Evolutionary conservation across 108 stramenopile genomes (phyloP).

Genomic region (Nitzschia inconspicua): DNA sequence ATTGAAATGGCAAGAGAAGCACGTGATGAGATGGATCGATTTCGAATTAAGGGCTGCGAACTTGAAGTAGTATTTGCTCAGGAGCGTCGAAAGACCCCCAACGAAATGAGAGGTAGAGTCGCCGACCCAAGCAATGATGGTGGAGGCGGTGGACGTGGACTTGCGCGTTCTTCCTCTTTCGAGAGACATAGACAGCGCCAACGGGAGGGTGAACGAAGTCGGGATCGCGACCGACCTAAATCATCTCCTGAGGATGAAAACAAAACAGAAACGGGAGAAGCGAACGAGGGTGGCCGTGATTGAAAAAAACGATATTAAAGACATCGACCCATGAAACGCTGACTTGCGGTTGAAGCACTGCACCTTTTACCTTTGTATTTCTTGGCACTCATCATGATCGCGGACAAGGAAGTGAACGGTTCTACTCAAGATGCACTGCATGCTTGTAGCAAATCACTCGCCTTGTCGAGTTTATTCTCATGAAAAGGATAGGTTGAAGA

Average conservation of each 20-base stretch:
- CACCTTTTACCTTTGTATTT: too few relatives aligned
- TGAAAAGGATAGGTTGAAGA: too few relatives aligned
- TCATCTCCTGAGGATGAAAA: background rate
- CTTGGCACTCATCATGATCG: too few relatives aligned
- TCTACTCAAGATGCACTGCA: too few relatives aligned
- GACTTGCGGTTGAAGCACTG: too few relatives aligned
- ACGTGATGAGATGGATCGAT: conserved; percentile 86
- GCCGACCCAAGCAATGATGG: conserved; percentile 8
- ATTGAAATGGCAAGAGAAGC: conserved; percentile 65
- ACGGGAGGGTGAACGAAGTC: conserved; percentile 32
- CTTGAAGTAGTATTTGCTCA: conserved; percentile 89
- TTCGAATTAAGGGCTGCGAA: conserved; percentile 78
- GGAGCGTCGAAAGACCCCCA: conserved; percentile 85
- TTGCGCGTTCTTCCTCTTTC: conserved; percentile 67
- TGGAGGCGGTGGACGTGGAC: conserved; percentile 1
- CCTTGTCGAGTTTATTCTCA: too few relatives aligned
- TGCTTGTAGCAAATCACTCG: too few relatives aligned
- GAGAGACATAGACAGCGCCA: conserved; percentile 70
- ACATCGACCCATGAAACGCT: too few relatives aligned
- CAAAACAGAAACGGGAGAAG: background rate
- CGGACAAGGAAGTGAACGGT: too few relatives aligned
- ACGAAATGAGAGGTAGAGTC: conserved; percentile 74
- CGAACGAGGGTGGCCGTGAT: background rate
- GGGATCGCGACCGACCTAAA: conserved; percentile 2
- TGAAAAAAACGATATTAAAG: background rate